Conservation (phyloP, 2,329 filamentous ascomycete species). For the Clonostachys rhizophaga region DNA sequence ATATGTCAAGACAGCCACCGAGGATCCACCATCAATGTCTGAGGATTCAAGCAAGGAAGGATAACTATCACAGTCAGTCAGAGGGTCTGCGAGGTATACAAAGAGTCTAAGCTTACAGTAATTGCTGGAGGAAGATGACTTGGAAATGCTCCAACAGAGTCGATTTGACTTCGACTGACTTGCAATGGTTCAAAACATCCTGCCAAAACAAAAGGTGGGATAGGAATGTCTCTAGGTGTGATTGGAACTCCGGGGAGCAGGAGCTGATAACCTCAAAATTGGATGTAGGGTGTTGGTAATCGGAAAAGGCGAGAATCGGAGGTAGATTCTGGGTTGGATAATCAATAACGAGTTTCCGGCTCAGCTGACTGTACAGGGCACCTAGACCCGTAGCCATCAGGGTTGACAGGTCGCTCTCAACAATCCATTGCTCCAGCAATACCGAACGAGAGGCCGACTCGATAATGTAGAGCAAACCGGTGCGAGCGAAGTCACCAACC, state of each 20-base stretch:
- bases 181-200: conserved; percentile 93
- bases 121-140: conserved; percentile 89
- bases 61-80: conserved; percentile 53
- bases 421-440: conserved; percentile 88
- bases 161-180: conserved; percentile 84
- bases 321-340: conserved; percentile 72
- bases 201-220: conserved; percentile 98
- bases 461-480: conserved; percentile 91
- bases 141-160: conserved; percentile 96
- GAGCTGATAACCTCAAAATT: conserved; percentile 70
- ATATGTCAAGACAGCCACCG: conserved; percentile 92
- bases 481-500: conserved; percentile 92
- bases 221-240: conserved; percentile 88
- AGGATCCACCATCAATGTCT: conserved; percentile 93
- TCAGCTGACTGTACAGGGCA: conserved; percentile 63
- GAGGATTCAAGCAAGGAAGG: conserved; percentile 95
- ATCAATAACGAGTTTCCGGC: conserved; percentile 76
- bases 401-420: conserved; percentile 93
- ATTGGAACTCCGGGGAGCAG: conserved; percentile 69
- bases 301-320: conserved; percentile 81
- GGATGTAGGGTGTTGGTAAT: conserved; percentile 72
- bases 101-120: conserved; percentile 53
- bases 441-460: conserved; percentile 83
- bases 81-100: neutral
- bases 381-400: conserved; percentile 95